Evolutionary conservation across 2,329 filamentous ascomycete species (phyloP), one percentile per base, ranked within the genome.

Genomic region (Zarea fungicola): DNA sequence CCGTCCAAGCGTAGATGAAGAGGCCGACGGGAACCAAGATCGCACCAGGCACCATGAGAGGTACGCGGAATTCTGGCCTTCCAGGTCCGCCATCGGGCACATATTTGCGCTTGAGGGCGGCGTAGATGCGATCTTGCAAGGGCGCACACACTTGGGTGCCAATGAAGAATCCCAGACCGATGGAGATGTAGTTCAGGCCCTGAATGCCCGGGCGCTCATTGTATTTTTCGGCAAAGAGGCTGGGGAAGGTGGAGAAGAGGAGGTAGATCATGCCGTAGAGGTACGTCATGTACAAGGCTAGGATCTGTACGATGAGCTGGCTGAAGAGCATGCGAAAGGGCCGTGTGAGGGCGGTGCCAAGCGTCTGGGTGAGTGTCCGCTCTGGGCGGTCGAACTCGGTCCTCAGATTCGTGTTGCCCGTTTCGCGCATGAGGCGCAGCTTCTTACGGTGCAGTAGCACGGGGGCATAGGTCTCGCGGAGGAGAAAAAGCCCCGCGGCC

Each of bases 221-320:
- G 28, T 83, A 74, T 10, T 71, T 53, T 55, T 80, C 73, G 49
- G 73, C 65, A 60, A 85, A 87, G 34, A 82, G 78, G 53, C 71
- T 66, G 11, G 74, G 72, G 23, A 77, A 65, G 0, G 73, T 69
- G 8, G 69, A 70, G 3, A 78, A 64, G 48, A 74, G 68, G 59
- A 77, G 72, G 60, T 84, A 84, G 1, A 83, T 62, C 37, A 81
- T 77, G 1, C 79, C 81, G 58, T 82, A 84, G 56, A 75, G 74
- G 59, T 85, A 86, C 37, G 73, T 77, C n/a, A 81, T 78, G 61
- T 87, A 87, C 0, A 86, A 59, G 1, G 82, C 77, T 36, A 87
- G 71, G 10, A 84, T 70, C 57, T 85, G 78, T 62, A 82, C 83
- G 52, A 87, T 87, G 2, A 84, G 83, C 18, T 81, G 56, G 14